Base-by-base conservation (phyloP, 352 stramenopile genomes). In the Phytophthora crassamura region DNA sequence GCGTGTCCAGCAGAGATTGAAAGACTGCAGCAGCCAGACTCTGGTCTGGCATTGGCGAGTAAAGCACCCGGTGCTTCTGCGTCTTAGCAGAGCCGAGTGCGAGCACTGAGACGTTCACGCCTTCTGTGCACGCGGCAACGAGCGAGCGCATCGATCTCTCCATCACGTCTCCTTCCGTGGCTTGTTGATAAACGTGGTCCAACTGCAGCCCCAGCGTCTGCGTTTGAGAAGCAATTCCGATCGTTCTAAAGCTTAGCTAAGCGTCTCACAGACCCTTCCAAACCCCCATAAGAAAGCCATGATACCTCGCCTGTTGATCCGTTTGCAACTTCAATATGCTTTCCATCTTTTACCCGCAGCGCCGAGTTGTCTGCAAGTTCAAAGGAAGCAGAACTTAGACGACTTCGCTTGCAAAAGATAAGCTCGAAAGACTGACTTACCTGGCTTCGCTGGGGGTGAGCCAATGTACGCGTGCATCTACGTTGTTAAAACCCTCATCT, bases 31-130 rank as follows among this genome's bases (percentile, higher is more conserved):
- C 11, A 6, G 67, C 69, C 6, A 87, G 32, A 40, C 72, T 79
- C 11, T 78, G 48, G 1, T 71, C 47, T 7, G 50, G 25, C 46
- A 76, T 73, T 11, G 54, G 64, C 16, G 64, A 61, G 34, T 88
- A 84, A 5, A 91, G 28, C 28, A 84, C 49, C 6, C 67, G 67
- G 38, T 46, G 77, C 43, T 78, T 84, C 22, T 53, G 58, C 6
- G 76, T 67, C 38, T 71, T 69, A 0, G 66, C 56, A 30, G 80
- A 84, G 10, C 82, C 80, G 15, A 88, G 28, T 2, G 65, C 70
- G 0, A 91, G 67, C 14, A 83, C 47, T 5, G 72, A 66, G 7
- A 72, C 73, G 53, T 89, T 85, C 30, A 91, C 76, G 16, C 80
- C 82, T 63, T 91, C 78, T 3, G 74, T 69, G 10, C 65, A 81